A percentile compares a stretch with the other conserved stretches of the same genome.
phyloP scores from a whole-genome alignment of 2,329 filamentous ascomycete genomes.

The Cladophialophora chaetospira region DNA sequence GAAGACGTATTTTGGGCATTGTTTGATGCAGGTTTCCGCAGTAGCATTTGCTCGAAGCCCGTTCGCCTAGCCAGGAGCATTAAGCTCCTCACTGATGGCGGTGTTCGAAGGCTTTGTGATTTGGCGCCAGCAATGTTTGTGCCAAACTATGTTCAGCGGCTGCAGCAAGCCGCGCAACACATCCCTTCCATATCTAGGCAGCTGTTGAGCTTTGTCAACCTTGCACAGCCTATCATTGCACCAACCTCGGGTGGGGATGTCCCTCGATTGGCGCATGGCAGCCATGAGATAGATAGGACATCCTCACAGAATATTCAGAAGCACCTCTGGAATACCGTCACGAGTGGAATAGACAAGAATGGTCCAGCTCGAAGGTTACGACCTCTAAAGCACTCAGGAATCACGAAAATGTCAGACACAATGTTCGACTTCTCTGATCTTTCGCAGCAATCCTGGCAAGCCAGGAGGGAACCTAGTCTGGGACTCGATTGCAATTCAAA shows the following conservation, averaged over 20 bases:
- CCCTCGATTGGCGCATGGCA: not conserved
- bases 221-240: not conserved
- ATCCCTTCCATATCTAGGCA: slow-evolving; percentile 19
- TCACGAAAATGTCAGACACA: not conserved
- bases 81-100: slow-evolving; percentile 4
- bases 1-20: slow-evolving; percentile 13
- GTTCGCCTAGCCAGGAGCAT: slow-evolving; percentile 13
- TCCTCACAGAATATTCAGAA: not conserved
- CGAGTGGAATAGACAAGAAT: slow-evolving; percentile 9
- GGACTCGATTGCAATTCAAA: not conserved
- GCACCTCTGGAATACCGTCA: slow-evolving; percentile 19
- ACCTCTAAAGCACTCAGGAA: slow-evolving; percentile 13
- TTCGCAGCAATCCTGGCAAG: not conserved
- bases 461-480: not conserved
- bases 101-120: slow-evolving; percentile 10
- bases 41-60: slow-evolving; percentile 18
- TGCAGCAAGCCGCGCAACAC: slow-evolving; percentile 16
- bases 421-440: not conserved
- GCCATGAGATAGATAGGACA: not conserved
- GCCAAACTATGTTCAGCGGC: slow-evolving; percentile 12
- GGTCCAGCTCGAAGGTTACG: slow-evolving; percentile 17
- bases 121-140: slow-evolving; percentile 18
- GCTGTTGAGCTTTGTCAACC: slow-evolving; percentile 9
- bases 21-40: slow-evolving; percentile 22
- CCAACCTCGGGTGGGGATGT: not conserved